A percentile compares a stretch with the other conserved stretches of the same genome.
Conservation (phyloP, 208 protist genomes). For the Acanthamoeba culbertsoni region DNA sequence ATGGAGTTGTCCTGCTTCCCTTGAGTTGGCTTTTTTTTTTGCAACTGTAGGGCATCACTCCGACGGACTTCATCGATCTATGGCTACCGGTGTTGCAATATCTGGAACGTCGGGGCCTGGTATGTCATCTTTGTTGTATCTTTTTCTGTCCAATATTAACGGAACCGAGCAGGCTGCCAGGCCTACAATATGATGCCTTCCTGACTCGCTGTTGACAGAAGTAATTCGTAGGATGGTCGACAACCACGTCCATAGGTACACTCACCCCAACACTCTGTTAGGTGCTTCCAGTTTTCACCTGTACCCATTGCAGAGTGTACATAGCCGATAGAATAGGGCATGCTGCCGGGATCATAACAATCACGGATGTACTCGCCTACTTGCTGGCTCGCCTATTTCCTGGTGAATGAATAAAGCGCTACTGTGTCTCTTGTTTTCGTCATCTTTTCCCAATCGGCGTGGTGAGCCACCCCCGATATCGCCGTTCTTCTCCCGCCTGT, state of each 20-base stretch:
- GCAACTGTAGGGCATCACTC: constrained; percentile 20
- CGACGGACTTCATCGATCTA: neutral
- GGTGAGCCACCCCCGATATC: neutral
- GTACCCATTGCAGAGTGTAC: neutral
- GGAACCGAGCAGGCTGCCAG: neutral
- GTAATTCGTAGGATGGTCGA: neutral
- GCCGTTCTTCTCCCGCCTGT: neutral
- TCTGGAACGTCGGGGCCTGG: neutral
- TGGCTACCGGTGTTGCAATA: constrained; percentile 49
- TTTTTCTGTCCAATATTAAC: too few species aligned
- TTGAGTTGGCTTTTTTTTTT: too few species aligned
- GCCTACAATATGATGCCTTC: neutral
- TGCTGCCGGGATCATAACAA: constrained; percentile 5
- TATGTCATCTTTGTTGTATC: neutral
- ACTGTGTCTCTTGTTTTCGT: too few species aligned
- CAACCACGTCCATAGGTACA: neutral
- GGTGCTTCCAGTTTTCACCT: neutral
- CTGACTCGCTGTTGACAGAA: neutral
- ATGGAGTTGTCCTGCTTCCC: too few species aligned
- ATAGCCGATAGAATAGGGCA: neutral
- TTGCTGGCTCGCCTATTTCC: neutral
- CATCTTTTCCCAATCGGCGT: too few species aligned
- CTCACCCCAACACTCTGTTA: neutral
- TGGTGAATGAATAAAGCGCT: neutral
- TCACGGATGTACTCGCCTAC: constrained; percentile 42